Evolutionary conservation across 768 basidiomycete genomes (phyloP).

Genomic region (Paxillus involutus): DNA sequence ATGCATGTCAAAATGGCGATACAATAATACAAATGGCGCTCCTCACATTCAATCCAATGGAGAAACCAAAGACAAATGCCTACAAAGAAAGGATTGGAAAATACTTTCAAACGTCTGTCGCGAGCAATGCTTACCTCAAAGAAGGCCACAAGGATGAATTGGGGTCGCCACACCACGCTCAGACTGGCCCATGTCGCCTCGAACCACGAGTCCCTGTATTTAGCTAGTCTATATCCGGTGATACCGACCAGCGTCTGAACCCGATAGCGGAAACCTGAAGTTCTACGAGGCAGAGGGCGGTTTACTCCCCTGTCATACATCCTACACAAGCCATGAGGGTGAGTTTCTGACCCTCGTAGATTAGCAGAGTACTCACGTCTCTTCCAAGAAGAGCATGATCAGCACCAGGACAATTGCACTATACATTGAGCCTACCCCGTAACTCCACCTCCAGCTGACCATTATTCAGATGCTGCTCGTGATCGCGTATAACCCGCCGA

Average conservation of each 20-base stretch:
- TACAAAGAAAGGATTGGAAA: slow-evolving; percentile 9
- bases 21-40: background rate
- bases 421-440: slow-evolving; percentile 52
- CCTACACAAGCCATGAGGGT: slow-evolving; percentile 20
- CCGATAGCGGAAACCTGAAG: slow-evolving; percentile 37
- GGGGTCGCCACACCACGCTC: slow-evolving; percentile 49
- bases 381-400: slow-evolving; percentile 47
- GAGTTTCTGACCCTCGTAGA: background rate
- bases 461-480: background rate
- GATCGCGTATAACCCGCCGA: background rate
- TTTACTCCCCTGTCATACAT: slow-evolving; percentile 48
- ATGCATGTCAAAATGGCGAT: background rate
- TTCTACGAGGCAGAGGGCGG: slow-evolving; percentile 26
- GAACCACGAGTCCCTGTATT: slow-evolving; percentile 43
- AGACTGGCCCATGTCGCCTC: slow-evolving; percentile 33
- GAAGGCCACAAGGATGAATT: slow-evolving; percentile 37
- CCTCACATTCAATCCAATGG: slow-evolving; percentile 44
- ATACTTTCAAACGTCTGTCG: background rate
- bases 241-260: slow-evolving; percentile 48
- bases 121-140: slow-evolving; percentile 35
- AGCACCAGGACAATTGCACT: slow-evolving; percentile 43
- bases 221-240: slow-evolving; percentile 45
- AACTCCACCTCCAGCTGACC: slow-evolving; percentile 50
- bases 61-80: slow-evolving; percentile 49
- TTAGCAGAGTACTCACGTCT: slow-evolving; percentile 38